Percentiles rank a stretch among this genome's conserved stretches.
Evolutionary conservation across 768 basidiomycete species (phyloP).

Genomic region (Collybiopsis confluens): DNA sequence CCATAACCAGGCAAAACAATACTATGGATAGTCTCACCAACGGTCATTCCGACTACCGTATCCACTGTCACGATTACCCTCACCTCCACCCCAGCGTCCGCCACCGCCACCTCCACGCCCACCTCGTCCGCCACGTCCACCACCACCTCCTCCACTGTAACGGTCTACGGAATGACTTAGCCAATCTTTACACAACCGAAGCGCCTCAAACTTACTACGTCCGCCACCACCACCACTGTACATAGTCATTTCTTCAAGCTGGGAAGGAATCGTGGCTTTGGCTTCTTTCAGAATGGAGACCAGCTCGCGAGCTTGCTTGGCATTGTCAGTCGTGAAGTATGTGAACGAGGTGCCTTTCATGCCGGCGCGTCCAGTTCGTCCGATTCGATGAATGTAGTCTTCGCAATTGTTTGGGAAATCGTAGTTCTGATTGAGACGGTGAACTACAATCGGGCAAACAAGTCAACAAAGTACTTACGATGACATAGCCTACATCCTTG

Average conservation of each 20-base stretch:
- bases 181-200: background rate
- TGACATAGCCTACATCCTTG: constrained; percentile 98
- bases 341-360: constrained; percentile 91
- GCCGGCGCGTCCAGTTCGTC: constrained; percentile 96
- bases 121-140: constrained; percentile 4
- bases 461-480: constrained; percentile 51
- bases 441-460: background rate
- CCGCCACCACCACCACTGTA: constrained; percentile 6
- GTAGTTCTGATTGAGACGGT: constrained; percentile 61
- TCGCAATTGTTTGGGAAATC: constrained; percentile 98
- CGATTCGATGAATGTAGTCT: constrained; percentile 99
- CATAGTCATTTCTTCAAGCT: constrained; percentile 56
- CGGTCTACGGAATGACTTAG: constrained; percentile 2
- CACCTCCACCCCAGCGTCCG: background rate
- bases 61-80: constrained; percentile 1
- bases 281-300: constrained; percentile 83
- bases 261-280: constrained; percentile 80
- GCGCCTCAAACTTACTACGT: background rate
- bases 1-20: too few relatives aligned
- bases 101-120: constrained; percentile 3
- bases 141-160: constrained; percentile 2
- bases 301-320: constrained; percentile 91
- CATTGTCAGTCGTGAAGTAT: constrained; percentile 95
- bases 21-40: too few relatives aligned
- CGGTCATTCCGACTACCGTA: constrained; percentile 8